These are phyloP conservation scores for Ceratobasidium sp. DNA, from an alignment of 1,284 basidiomycete genomes.

Conservation along the genomic window DNA sequence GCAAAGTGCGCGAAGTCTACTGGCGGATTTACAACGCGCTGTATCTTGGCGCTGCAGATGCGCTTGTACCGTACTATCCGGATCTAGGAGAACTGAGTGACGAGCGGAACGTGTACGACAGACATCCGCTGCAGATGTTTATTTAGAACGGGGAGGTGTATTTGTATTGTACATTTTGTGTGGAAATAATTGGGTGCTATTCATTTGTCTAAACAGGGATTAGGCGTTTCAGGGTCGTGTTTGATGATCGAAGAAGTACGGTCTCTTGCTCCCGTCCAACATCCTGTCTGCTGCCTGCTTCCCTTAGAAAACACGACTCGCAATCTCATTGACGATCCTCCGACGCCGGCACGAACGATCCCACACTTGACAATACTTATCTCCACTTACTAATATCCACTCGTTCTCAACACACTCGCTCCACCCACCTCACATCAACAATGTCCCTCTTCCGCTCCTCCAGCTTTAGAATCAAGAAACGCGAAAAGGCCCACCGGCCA, in stretches of 20 bases:
- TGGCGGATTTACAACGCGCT: conserved; percentile 94
- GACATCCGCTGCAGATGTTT: conserved; percentile 86
- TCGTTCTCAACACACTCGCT: conserved; percentile 25
- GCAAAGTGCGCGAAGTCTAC: conserved; percentile 94
- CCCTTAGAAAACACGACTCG: neutral
- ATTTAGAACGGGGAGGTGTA: conserved; percentile 61
- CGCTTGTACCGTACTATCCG: conserved; percentile 95
- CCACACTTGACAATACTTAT: conserved; percentile 3
- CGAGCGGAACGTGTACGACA: conserved; percentile 88
- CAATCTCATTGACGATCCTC: conserved; percentile 2
- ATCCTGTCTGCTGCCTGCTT: neutral
- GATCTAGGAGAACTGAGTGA: conserved; percentile 88
- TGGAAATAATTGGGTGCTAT: conserved; percentile 13
- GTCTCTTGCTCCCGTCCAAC: neutral
- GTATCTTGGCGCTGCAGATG: conserved; percentile 89
- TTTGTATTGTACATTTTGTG: conserved; percentile 19
- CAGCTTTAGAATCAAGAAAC: conserved; percentile 35
- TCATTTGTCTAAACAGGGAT: conserved; percentile 12
- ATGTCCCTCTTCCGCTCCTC: conserved; percentile 38
- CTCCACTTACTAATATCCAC: neutral
- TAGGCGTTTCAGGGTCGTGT: neutral
- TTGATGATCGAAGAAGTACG: conserved; percentile 10
- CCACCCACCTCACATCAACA: neutral
- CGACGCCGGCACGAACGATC: conserved; percentile 10
- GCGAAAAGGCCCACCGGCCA: conserved; percentile 29